phyloP scores from a whole-genome alignment of 768 basidiomycete species.

The Tephrocybe sp. region DNA sequence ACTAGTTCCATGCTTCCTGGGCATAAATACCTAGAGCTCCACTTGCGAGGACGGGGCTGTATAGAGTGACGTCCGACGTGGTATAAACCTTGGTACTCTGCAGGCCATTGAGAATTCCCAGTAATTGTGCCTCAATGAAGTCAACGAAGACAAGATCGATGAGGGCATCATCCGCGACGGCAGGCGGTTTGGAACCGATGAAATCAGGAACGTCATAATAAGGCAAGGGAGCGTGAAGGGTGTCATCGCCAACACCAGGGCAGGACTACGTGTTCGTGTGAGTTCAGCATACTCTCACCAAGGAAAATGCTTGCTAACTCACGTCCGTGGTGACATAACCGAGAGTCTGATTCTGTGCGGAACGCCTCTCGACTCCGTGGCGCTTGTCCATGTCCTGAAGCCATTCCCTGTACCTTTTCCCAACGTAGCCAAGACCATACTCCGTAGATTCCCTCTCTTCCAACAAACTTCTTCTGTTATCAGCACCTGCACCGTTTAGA shows the following conservation, averaged over 20 bases:
- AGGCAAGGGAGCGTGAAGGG: constrained; percentile 59
- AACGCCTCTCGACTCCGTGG: constrained; percentile 37
- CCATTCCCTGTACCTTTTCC: constrained; percentile 38
- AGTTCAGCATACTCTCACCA: not conserved
- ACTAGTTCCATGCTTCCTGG: constrained; percentile 44
- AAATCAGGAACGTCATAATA: constrained; percentile 57
- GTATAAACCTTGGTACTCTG: constrained; percentile 55
- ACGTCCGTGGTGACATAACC: constrained; percentile 66
- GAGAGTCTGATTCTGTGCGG: constrained; percentile 55
- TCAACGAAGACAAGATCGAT: constrained; percentile 79
- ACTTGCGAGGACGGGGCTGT: constrained; percentile 47
- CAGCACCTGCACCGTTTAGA: constrained; percentile 41
- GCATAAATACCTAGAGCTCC: constrained; percentile 61
- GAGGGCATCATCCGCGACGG: constrained; percentile 44
- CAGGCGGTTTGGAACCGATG: constrained; percentile 56
- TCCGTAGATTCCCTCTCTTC: constrained; percentile 33
- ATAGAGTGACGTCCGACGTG: constrained; percentile 42
- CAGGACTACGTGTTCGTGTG: constrained; percentile 46
- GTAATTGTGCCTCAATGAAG: constrained; percentile 59
- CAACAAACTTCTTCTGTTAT: constrained; percentile 13
- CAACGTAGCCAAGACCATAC: constrained; percentile 3
- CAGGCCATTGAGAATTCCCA: constrained; percentile 57
- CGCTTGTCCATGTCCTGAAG: constrained; percentile 53
- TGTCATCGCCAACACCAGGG: constrained; percentile 77
- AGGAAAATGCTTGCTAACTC: not conserved